Evolutionary conservation across 2,329 filamentous ascomycete genomes (phyloP).

Genomic region (Plenodomus biglobosus): DNA sequence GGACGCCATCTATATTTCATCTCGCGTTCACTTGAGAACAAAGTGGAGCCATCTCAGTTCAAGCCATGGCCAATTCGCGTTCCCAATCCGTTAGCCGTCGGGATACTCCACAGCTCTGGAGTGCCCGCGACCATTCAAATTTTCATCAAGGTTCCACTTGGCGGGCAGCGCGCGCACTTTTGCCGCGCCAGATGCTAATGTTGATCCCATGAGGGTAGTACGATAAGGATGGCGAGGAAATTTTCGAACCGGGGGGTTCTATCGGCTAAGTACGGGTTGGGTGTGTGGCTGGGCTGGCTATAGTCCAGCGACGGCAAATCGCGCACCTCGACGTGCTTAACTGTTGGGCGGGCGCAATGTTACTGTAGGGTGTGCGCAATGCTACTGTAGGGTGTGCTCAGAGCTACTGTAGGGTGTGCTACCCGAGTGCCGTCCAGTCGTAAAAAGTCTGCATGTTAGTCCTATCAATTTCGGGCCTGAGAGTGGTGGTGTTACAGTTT

Average conservation of each 20-base stretch:
- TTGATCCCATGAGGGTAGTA: slow-evolving; percentile 23
- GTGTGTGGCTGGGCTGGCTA: too few relatives aligned
- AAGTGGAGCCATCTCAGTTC: slow-evolving; percentile 23
- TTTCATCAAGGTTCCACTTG: slow-evolving; percentile 39
- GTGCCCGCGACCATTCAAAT: slow-evolving; percentile 27
- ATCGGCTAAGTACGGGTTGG: slow-evolving; percentile 29
- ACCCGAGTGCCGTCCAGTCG: slow-evolving; percentile 2
- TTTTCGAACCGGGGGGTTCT: slow-evolving; percentile 21
- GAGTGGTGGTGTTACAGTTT: slow-evolving; percentile 14
- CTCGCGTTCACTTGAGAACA: background rate
- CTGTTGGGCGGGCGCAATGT: background rate
- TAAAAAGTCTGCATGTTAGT: slow-evolving; percentile 33
- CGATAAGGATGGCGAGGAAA: slow-evolving; percentile 18
- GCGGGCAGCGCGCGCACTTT: slow-evolving; percentile 18
- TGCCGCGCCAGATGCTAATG: slow-evolving; percentile 18
- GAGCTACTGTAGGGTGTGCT: slow-evolving; percentile 9
- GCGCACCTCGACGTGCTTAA: slow-evolving; percentile 3
- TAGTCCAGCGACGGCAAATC: slow-evolving; percentile 10
- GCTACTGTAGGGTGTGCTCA: slow-evolving; percentile 8
- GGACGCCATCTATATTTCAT: slow-evolving; percentile 23
- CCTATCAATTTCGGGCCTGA: slow-evolving; percentile 13
- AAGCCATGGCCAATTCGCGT: slow-evolving; percentile 7
- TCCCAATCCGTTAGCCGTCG: slow-evolving; percentile 24
- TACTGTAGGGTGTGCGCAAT: background rate
- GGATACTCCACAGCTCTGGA: slow-evolving; percentile 30